A percentile compares a stretch with the other conserved stretches of the same genome.
Conservation (phyloP, 2,329 filamentous ascomycete species). For the Colletotrichum sp. region DNA sequence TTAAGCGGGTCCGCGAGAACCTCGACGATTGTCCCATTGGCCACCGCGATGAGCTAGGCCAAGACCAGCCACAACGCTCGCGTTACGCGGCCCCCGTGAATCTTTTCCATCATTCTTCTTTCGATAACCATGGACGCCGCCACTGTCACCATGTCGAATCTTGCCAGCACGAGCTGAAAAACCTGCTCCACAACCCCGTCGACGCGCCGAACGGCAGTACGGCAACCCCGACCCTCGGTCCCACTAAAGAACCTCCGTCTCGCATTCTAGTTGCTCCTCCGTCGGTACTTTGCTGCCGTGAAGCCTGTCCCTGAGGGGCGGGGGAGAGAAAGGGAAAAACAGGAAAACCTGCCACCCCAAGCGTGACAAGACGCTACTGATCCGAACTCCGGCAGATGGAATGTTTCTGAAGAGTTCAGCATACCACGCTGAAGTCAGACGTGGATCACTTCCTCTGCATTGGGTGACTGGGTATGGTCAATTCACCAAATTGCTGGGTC, state of each 20-base stretch:
- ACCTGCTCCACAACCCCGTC: not conserved
- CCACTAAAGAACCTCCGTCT: not conserved
- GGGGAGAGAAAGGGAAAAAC: not conserved
- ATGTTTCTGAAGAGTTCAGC: not conserved
- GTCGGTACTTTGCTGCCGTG: not conserved
- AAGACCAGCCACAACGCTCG: constrained; percentile 2
- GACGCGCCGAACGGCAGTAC: not conserved
- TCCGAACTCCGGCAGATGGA: not conserved
- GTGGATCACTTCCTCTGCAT: not conserved
- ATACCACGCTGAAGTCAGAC: not conserved
- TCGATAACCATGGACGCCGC: not conserved
- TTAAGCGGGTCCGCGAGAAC: not conserved
- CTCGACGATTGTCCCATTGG: not conserved
- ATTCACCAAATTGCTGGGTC: not conserved
- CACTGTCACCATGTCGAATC: not conserved
- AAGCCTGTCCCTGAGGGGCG: not conserved
- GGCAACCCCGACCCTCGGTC: not conserved
- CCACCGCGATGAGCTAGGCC: not conserved
- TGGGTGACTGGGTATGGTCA: too few species aligned
- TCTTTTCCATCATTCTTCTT: not conserved
- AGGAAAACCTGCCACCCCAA: not conserved
- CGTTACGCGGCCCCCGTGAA: constrained; percentile 13
- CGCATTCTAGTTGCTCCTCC: not conserved
- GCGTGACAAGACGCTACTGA: not conserved
- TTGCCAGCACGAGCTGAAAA: not conserved